These are phyloP conservation scores for Strombidium stylifer DNA, from an alignment of 73 alveolate genomes.

Conservation along the genomic window DNA sequence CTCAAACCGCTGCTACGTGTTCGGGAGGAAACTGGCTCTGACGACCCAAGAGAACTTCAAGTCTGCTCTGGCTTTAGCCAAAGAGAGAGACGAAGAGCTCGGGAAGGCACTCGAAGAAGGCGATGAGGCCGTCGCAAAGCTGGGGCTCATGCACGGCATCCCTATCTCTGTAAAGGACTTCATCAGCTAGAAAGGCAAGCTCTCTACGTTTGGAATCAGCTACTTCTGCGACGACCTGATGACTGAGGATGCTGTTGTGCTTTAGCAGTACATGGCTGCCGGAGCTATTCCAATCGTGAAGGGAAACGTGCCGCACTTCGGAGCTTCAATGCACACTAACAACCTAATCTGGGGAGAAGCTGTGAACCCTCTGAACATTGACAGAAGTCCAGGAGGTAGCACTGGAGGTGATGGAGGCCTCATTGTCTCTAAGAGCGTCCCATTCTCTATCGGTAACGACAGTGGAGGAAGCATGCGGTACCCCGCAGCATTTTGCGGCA, in stretches of 20 bases:
- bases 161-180: slow-evolving; percentile 29
- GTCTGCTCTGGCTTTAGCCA: too few relatives aligned
- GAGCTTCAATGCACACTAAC: slow-evolving; percentile 51
- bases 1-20: too few relatives aligned
- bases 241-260: slow-evolving; percentile 57
- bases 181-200: slow-evolving; percentile 8
- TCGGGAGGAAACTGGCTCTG: too few relatives aligned
- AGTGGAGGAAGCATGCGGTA: too few relatives aligned
- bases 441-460: too few relatives aligned
- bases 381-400: slow-evolving; percentile 70
- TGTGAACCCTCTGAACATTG: slow-evolving; percentile 63
- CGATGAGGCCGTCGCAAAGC: too few relatives aligned
- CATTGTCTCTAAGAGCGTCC: slow-evolving; percentile 60
- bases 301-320: slow-evolving; percentile 71
- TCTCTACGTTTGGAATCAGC: slow-evolving; percentile 1
- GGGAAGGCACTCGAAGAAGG: too few relatives aligned
- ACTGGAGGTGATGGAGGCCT: slow-evolving; percentile 87
- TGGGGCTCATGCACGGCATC: slow-evolving; percentile 29
- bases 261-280: slow-evolving; percentile 27
- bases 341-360: slow-evolving; percentile 68
- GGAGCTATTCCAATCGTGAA: slow-evolving; percentile 86
- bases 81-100: too few relatives aligned
- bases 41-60: too few relatives aligned
- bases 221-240: slow-evolving; percentile 14
- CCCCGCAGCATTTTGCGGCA: too few relatives aligned